Evolutionary conservation across 495 filamentous ascomycete genomes (phyloP), one percentile per base, ranked within the genome.

Genomic region (Penicillium lividum): DNA sequence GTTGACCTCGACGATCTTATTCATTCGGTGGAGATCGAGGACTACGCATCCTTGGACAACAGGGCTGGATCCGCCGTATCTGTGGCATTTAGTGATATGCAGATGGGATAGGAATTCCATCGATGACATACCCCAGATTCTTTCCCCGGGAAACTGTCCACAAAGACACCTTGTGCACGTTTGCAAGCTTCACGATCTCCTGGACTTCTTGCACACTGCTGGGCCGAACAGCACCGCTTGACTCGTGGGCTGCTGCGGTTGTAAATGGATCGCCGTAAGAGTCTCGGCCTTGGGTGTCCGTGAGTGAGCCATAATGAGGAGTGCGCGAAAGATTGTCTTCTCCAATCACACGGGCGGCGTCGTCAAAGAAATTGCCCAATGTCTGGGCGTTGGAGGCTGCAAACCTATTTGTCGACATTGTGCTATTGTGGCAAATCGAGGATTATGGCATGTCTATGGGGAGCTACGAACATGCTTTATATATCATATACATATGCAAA

Each of bases 1-100:
- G 31, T 69, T 64, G 40, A 69, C 63, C 31, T 59, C 57, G 3
- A 69, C 30, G 16, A 69, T 67, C 36, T 56, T 60, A 28, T 67
- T 65, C 67, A 69, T 67, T 15, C 43, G 43, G 9, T 46, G 43
- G 9, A 46, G 22, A 25, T 46, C 43, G 22, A 46, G 16, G 18
- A 46, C 10, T 1, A 46, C 43, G 18, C n/a, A 18, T 25, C 16
- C 43, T 46, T 46, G 22, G 8, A 18, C 18, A 3, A 29, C 30
- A 40, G 29, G 11, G 3, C 10, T 7, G 28, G 31, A 30, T 30
- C 33, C 46, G 40, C 18, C 54, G n/a, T 43, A 57, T 34, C 54
- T 57, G 27, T 18, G 16, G 25, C n/a, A 7, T 6, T 7, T 25
- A 27, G n/a, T 25, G 11, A 22, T 46, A 46, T 46, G 16, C 16